Percentiles rank a stretch among this genome's conserved stretches.
These are phyloP conservation scores for Pseudogymnoascus destructans DNA, from an alignment of 2,329 filamentous ascomycete species.

Conservation along the genomic window DNA sequence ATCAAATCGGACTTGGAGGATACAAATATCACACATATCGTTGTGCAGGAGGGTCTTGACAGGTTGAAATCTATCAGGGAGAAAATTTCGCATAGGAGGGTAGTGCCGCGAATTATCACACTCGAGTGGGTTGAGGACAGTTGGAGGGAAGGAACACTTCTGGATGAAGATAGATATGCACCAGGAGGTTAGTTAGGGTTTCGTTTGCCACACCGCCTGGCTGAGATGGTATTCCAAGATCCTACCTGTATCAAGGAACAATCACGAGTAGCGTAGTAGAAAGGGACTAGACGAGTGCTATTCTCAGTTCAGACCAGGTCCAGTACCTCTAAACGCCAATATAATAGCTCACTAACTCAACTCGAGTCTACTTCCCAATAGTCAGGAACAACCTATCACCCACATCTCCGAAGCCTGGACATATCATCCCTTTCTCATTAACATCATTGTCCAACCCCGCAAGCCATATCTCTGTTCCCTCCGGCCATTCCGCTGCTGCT, in stretches of 20 bases:
- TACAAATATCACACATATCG: slow-evolving; percentile 55
- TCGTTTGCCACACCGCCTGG: not conserved
- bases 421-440: slow-evolving; percentile 75
- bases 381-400: slow-evolving; percentile 85
- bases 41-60: slow-evolving; percentile 35
- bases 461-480: slow-evolving; percentile 67
- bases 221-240: not conserved
- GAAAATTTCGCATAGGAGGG: slow-evolving; percentile 32
- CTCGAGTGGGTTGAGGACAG: slow-evolving; percentile 64
- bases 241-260: not conserved
- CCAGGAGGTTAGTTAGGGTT: not conserved
- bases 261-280: not conserved
- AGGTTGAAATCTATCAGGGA: slow-evolving; percentile 28
- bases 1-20: slow-evolving; percentile 40
- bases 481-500: slow-evolving; percentile 67
- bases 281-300: not conserved
- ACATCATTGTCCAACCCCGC: slow-evolving; percentile 65
- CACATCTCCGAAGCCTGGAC: slow-evolving; percentile 79
- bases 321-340: not conserved
- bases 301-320: not conserved
- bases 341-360: not conserved
- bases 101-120: slow-evolving; percentile 56
- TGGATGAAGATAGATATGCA: slow-evolving; percentile 62
- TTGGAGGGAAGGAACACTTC: slow-evolving; percentile 62
- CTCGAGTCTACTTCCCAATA: slow-evolving; percentile 53